Evolutionary conservation across 352 stramenopile species (phyloP).

Genomic region (Phytophthora pseudosyringae): DNA sequence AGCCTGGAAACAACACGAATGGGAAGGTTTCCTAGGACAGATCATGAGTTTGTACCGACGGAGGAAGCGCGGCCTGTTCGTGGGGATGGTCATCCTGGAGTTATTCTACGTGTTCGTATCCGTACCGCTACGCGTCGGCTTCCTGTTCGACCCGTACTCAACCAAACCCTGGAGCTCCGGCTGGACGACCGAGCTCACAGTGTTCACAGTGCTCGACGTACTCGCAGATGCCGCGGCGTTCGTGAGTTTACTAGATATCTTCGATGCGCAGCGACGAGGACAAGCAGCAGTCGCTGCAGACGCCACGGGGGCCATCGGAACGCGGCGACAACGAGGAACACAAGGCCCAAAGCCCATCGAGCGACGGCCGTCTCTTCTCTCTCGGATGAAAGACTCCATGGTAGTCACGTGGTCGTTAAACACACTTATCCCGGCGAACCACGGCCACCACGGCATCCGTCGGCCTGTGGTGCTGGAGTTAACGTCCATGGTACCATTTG

Average conservation of each 20-base stretch:
- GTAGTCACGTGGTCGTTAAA: slow-evolving; percentile 68
- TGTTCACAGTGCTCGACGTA: slow-evolving; percentile 58
- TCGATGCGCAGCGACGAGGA: slow-evolving; percentile 43
- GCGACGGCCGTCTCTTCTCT: slow-evolving; percentile 22
- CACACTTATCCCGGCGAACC: slow-evolving; percentile 49
- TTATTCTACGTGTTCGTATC: slow-evolving; percentile 64
- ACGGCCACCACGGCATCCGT: slow-evolving; percentile 40
- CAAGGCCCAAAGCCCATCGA: slow-evolving; percentile 11
- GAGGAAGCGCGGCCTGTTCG: slow-evolving; percentile 30
- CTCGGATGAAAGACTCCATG: slow-evolving; percentile 42
- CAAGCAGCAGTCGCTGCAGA: slow-evolving; percentile 44
- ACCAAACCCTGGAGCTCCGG: slow-evolving; percentile 7
- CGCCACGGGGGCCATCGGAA: slow-evolving; percentile 24
- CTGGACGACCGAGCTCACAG: slow-evolving; percentile 57
- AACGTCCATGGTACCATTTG: slow-evolving; percentile 55
- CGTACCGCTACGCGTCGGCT: slow-evolving; percentile 69
- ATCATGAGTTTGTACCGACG: slow-evolving; percentile 26
- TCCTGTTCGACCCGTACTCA: slow-evolving; percentile 67
- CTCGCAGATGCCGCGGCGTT: slow-evolving; percentile 54
- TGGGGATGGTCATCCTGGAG: slow-evolving; percentile 36
- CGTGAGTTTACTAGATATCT: slow-evolving; percentile 60
- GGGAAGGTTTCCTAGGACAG: background rate
- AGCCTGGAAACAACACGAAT: background rate
- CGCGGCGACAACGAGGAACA: slow-evolving; percentile 11
- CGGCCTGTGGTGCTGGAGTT: slow-evolving; percentile 53